phyloP scores from a whole-genome alignment of 2,329 filamentous ascomycete species.

The Xylaria sp. region DNA sequence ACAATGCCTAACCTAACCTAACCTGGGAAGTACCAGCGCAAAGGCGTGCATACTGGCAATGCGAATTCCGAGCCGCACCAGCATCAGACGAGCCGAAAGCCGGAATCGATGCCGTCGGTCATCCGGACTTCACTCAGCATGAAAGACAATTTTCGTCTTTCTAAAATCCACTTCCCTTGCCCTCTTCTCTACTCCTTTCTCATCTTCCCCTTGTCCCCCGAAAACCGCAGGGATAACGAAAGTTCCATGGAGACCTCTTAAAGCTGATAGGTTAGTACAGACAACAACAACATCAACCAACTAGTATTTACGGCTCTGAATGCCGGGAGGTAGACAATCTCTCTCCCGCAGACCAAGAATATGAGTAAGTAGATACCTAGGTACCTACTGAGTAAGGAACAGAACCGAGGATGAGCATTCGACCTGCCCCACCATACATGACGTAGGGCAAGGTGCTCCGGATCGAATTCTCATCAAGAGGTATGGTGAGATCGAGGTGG shows the following conservation, averaged over 20 bases:
- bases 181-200: too few relatives aligned
- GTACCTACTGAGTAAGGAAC: too few relatives aligned
- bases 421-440: neutral
- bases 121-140: too few relatives aligned
- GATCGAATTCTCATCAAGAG: neutral
- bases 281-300: neutral
- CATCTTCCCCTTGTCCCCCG: too few relatives aligned
- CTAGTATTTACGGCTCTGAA: neutral
- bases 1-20: neutral
- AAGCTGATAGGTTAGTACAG: neutral
- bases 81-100: neutral
- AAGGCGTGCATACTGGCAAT: neutral
- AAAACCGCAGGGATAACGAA: neutral
- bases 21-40: neutral
- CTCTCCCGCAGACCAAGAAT: neutral
- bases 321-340: neutral
- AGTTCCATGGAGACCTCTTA: neutral
- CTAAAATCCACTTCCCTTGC: neutral
- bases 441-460: neutral
- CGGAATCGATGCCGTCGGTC: too few relatives aligned
- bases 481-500: neutral
- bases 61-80: neutral
- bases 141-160: neutral
- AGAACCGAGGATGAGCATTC: neutral
- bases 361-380: neutral